phyloP scores from a whole-genome alignment of 2,329 filamentous ascomycete genomes.

The Ophiocordyceps polyrhachis-furcata region DNA sequence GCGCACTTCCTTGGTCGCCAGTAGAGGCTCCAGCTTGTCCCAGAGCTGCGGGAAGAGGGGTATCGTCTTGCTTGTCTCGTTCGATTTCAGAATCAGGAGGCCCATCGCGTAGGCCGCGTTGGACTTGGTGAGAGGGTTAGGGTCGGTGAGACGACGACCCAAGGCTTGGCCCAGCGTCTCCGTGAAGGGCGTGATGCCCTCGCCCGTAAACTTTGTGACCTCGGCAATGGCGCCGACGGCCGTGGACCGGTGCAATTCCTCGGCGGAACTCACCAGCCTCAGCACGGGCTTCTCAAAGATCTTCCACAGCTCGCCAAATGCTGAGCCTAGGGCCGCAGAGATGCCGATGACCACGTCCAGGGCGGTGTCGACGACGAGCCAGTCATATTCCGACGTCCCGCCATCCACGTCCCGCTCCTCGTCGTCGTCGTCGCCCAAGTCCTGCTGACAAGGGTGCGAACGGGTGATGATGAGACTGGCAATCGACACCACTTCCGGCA shows the following conservation, averaged over 20 bases:
- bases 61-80: conserved; percentile 49
- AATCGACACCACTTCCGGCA: conserved; percentile 59
- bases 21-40: conserved; percentile 66
- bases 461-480: conserved; percentile 69
- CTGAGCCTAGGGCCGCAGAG: conserved; percentile 59
- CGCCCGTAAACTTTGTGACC: conserved; percentile 69
- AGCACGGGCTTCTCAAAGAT: conserved; percentile 85
- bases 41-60: conserved; percentile 64
- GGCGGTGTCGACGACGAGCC: conserved; percentile 88
- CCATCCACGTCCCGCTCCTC: conserved; percentile 53
- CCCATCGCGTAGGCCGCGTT: conserved; percentile 89
- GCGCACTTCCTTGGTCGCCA: conserved; percentile 59
- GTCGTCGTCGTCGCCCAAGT: conserved; percentile 49
- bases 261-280: conserved; percentile 71
- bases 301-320: conserved; percentile 83
- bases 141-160: conserved; percentile 71
- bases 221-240: conserved; percentile 86
- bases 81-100: conserved; percentile 65
- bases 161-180: conserved; percentile 58
- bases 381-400: conserved; percentile 89
- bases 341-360: conserved; percentile 80
- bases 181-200: conserved; percentile 67
- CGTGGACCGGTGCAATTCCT: conserved; percentile 73
- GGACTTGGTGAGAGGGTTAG: conserved; percentile 81
- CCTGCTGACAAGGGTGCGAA: conserved; percentile 82